Evolutionary conservation across 2,329 filamentous ascomycete species (phyloP), one percentile per base, ranked within the genome.

Genomic region (Talaromyces pinophilus): DNA sequence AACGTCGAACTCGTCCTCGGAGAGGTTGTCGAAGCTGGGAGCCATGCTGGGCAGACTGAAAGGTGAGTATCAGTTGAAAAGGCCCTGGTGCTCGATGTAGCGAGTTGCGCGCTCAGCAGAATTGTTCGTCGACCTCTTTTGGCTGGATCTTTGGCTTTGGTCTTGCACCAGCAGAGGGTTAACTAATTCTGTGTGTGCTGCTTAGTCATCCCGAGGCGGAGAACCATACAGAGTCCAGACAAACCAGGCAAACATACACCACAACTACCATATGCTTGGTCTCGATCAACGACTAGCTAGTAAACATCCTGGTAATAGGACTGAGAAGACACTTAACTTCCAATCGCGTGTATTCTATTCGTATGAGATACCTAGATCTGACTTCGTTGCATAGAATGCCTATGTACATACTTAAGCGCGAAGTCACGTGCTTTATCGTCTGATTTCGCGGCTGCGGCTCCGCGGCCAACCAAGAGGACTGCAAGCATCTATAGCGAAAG

Each of bases 11-110:
- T 97, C 93, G 78, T 90, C 91, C 78, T 93, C 90, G 75, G 95
- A 92, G 78, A 98, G 86, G 76, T 93, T 91, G 78, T 97, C 92
- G 82, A 96, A 98, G 78, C 92, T 93, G 73, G 91, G 90, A 81
- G 94, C 92, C 93, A 97, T 97, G 83, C 80, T 93, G 84, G 82
- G 70, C 65, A 64, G 54, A 62, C 67, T 48, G 62, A 60, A 60
- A 63, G 44, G 28, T 17, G 35, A 63, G 22, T 44, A 67, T 71
- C 68, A 71, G 72, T 68, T 60, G 67, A 67, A 72, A 11, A 38
- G 19, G 64, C 59, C 61, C 65, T 35, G 35, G 40, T 67, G 65
- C 60, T 67, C 44, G 59, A 40, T 44, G 50, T 48, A 42, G 61
- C 48, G 44, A 63, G 17, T 57, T 22, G 44, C 61, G 62, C 62